These are phyloP conservation scores for Lepraria neglecta DNA, from an alignment of 495 filamentous ascomycete genomes.

Conservation along the genomic window DNA sequence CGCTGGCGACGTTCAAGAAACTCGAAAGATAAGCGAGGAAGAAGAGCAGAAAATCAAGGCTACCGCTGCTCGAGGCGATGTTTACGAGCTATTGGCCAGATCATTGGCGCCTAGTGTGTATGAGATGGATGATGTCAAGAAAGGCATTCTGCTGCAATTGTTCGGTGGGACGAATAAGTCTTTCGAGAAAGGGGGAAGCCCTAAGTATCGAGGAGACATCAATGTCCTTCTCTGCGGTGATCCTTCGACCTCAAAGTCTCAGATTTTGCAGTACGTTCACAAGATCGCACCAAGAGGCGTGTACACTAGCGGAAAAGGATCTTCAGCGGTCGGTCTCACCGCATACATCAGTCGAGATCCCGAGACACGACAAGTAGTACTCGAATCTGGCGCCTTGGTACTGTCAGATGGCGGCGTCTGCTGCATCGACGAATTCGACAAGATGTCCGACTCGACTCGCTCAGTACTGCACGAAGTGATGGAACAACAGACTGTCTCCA, in stretches of 20 bases:
- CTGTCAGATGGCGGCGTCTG: slow-evolving; percentile 94
- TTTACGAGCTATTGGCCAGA: slow-evolving; percentile 88
- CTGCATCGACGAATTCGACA: slow-evolving; percentile 99
- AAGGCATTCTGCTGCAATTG: slow-evolving; percentile 90
- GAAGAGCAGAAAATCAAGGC: slow-evolving; percentile 84
- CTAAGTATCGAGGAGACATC: slow-evolving; percentile 93
- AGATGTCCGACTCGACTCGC: slow-evolving; percentile 94
- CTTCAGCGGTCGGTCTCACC: slow-evolving; percentile 95
- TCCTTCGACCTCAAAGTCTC: slow-evolving; percentile 92
- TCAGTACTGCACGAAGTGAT: slow-evolving; percentile 98
- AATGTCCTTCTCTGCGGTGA: slow-evolving; percentile 96
- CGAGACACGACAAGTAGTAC: slow-evolving; percentile 88
- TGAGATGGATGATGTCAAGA: slow-evolving; percentile 98
- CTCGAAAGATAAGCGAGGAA: slow-evolving; percentile 77
- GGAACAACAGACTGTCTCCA: slow-evolving; percentile 98
- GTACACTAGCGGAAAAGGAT: slow-evolving; percentile 95
- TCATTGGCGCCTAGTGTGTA: slow-evolving; percentile 93
- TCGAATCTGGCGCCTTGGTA: slow-evolving; percentile 93
- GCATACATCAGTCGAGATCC: slow-evolving; percentile 95
- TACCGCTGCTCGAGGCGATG: slow-evolving; percentile 73
- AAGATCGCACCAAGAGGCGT: slow-evolving; percentile 96
- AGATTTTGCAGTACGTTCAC: slow-evolving; percentile 88
- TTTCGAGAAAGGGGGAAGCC: slow-evolving; percentile 92
- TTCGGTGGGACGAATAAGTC: slow-evolving; percentile 99
- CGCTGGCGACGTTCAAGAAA: slow-evolving; percentile 69